These are phyloP conservation scores for Coffea eugenioides DNA, from an alignment of 257 asterid genomes.

Conservation along the genomic window DNA sequence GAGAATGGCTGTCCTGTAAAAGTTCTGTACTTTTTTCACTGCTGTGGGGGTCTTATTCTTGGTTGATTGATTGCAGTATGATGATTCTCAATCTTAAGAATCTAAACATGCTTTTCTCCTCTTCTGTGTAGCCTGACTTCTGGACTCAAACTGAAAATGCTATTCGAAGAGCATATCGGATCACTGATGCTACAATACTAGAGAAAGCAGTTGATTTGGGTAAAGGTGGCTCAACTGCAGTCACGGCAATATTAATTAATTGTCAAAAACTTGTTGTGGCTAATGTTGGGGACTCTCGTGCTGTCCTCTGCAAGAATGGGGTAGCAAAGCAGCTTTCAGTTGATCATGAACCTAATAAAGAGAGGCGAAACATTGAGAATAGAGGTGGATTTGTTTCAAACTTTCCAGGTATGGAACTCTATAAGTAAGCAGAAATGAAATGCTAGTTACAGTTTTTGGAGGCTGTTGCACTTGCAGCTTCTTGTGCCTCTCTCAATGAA, in stretches of 20 bases:
- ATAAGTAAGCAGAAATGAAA: not conserved
- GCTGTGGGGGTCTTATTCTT: not conserved
- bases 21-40: not conserved
- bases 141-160: slow-evolving; percentile 80
- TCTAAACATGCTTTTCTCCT: slow-evolving; percentile 7
- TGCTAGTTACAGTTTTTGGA: not conserved
- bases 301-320: slow-evolving; percentile 77
- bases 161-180: slow-evolving; percentile 65
- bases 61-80: not conserved
- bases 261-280: slow-evolving; percentile 85
- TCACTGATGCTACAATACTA: slow-evolving; percentile 63
- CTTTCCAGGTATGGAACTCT: slow-evolving; percentile 64
- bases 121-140: slow-evolving; percentile 60
- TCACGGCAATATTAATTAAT: slow-evolving; percentile 79
- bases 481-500: not conserved
- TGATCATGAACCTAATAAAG: slow-evolving; percentile 82
- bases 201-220: slow-evolving; percentile 77
- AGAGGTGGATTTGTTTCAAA: slow-evolving; percentile 80
- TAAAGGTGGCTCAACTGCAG: slow-evolving; percentile 94
- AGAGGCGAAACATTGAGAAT: slow-evolving; percentile 66
- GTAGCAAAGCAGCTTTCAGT: slow-evolving; percentile 78
- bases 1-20: not conserved
- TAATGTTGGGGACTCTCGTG: slow-evolving; percentile 95
- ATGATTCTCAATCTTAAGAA: not conserved
- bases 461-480: not conserved